Evolutionary conservation across 257 asterid species (phyloP), one percentile per base, ranked within the genome.

Genomic region (Nicotiana paniculata): DNA sequence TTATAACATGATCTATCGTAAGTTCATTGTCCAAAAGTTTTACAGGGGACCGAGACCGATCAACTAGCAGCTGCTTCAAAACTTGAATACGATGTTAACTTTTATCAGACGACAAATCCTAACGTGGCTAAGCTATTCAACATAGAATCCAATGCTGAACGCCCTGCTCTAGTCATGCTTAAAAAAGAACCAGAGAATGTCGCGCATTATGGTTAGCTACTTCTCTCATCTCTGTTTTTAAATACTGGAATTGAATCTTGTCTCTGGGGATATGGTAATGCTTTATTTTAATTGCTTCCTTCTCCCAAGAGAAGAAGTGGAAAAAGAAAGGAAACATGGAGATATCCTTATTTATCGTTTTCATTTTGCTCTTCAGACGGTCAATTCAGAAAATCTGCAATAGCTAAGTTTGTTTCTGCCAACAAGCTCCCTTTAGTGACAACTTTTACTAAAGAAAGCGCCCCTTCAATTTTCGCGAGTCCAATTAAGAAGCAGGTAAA

Each of bases 371-470:
- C 16, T 88, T 81, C 91, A 96, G 98, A 88, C 78, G 99, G 98
- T 64, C 83, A 90, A 62, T 93, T 94, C 88, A 85, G 84, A 82
- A 93, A 88, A 88, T 85, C 91, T 57, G 90, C 72, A 67, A 92
- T 94, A 81, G 86, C 90, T 77, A 91, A 92, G 83, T 96, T 96
- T 91, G 90, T 96, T 85, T 87, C 90, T 59, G 90, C 93, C 84
- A 96, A 91, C 92, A 96, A 94, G 92, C 90, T 93, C 84, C 97
- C 99, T 69, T 79, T 96, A 67, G 98, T 96, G 89, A 92, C 91
- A 66, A 84, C 90, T 64, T 94, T 94, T 85, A 92, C 89, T 84
- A 83, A 89, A 84, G 99, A 94, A 85, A 94, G 86, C 85, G 97
- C 97, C 17, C 79, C 96, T 16, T 74, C 85, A 76, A 93, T 96